Conservation (phyloP, 2,329 filamentous ascomycete species). For the Cercospora beticola region DNA sequence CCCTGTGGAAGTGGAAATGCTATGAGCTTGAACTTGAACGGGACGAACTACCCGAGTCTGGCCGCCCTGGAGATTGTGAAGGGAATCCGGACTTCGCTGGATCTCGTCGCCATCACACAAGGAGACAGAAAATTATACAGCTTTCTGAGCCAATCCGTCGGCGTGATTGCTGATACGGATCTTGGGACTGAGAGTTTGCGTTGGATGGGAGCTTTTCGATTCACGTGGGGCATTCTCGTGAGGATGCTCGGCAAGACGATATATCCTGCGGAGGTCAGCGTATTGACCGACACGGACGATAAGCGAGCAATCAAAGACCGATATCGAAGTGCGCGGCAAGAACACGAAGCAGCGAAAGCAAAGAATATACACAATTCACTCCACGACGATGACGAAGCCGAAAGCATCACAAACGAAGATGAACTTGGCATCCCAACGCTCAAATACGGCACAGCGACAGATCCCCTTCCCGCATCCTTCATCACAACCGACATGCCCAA, state of each 20-base stretch:
- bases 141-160: slow-evolving; percentile 86
- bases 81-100: slow-evolving; percentile 77
- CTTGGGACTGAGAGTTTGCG: slow-evolving; percentile 85
- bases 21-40: slow-evolving; percentile 85
- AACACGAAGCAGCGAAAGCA: slow-evolving; percentile 31
- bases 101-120: slow-evolving; percentile 85
- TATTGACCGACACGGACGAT: slow-evolving; percentile 76
- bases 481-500: slow-evolving; percentile 69
- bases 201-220: slow-evolving; percentile 87
- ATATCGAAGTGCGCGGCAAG: slow-evolving; percentile 52
- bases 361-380: slow-evolving; percentile 25
- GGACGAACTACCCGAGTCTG: slow-evolving; percentile 70
- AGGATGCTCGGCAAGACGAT: slow-evolving; percentile 72
- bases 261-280: slow-evolving; percentile 85
- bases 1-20: slow-evolving; percentile 94
- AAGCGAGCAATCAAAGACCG: slow-evolving; percentile 73
- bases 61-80: slow-evolving; percentile 86
- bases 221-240: slow-evolving; percentile 79
- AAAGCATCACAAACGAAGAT: slow-evolving; percentile 22
- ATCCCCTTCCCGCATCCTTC: slow-evolving; percentile 77
- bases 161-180: slow-evolving; percentile 87
- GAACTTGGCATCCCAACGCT: slow-evolving; percentile 61
- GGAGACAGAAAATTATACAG: slow-evolving; percentile 72
- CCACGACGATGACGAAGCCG: slow-evolving; percentile 13
- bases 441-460: slow-evolving; percentile 75